Base-by-base conservation (phyloP, 257 asterid species). In the Lantana camara region DNA sequence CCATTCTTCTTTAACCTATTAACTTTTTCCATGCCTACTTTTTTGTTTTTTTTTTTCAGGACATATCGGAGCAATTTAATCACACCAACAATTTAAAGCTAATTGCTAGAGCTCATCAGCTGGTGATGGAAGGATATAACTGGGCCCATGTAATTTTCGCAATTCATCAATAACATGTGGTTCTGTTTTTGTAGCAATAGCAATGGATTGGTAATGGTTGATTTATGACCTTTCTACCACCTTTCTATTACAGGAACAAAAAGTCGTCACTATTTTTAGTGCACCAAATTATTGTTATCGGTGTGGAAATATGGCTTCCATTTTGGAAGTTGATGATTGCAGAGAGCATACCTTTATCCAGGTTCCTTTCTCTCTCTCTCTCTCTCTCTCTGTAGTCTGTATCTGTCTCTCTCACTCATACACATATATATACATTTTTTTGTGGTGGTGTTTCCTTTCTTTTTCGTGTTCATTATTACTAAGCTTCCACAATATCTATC, bases 241-340 rank as follows among this genome's bases (percentile, higher is more conserved):
- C n/a, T 57, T 13, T 57, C 23, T 56, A 42, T 57, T 50, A 53
- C 92, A 91, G 98, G 98, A 88, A 40, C 98, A 91, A 86, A 91
- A 91, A 75, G 98, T 88, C 4, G 98, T 91, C 74, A 91, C 98
- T 34, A 88, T 91, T 22, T 91, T 91, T 62, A 91, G 98, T 58
- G 98, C 98, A 44, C 98, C 98, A 35, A 91, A 91, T 74, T 91
- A 91, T 72, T 91, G 98, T 76, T 91, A 91, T 64, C 94, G 98
- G 22, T 91, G 98, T 74, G 98, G 98, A 58, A 91, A 88, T 68
- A 91, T 91, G 98, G 98, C 98, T 23, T 91, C 98, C 56, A 91
- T 91, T 65, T 71, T 91, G 86, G 98, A 91, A 80, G 98, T 91
- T 57, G 98, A 91, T 79, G 98, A 91, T 78, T 69, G 83, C 84